A percentile compares a stretch with the other conserved stretches of the same genome.
These are phyloP conservation scores for Anthostomella pinea DNA, from an alignment of 2,329 filamentous ascomycete species.

Conservation along the genomic window DNA sequence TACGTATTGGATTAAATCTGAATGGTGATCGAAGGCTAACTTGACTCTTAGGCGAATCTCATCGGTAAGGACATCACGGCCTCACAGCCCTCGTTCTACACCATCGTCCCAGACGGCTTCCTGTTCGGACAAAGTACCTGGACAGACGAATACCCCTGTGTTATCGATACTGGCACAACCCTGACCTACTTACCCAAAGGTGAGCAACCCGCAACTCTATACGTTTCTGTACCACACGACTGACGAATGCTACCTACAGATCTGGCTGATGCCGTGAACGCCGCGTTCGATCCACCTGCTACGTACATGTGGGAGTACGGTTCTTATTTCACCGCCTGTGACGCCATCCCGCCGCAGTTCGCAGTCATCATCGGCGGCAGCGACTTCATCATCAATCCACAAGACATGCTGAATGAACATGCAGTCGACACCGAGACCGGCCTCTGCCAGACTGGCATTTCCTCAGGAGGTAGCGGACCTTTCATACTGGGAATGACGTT, in stretches of 20 bases:
- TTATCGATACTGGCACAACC: constrained; percentile 52
- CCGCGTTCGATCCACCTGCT: constrained; percentile 44
- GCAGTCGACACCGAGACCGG: constrained; percentile 43
- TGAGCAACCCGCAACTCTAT: constrained; percentile 33
- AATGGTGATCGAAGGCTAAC: too few relatives aligned
- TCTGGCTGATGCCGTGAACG: constrained; percentile 47
- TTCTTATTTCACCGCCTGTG: constrained; percentile 47
- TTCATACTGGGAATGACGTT: constrained; percentile 15
- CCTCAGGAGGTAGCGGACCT: constrained; percentile 15
- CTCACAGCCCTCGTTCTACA: constrained; percentile 51
- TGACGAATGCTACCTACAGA: constrained; percentile 29
- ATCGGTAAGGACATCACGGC: constrained; percentile 33
- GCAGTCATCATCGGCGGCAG: constrained; percentile 43
- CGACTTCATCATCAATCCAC: constrained; percentile 46
- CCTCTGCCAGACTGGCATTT: constrained; percentile 47
- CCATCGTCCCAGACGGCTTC: constrained; percentile 49
- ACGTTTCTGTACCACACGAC: neutral
- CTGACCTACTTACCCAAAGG: constrained; percentile 49
- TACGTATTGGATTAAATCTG: constrained; percentile 26
- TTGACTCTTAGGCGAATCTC: constrained; percentile 45
- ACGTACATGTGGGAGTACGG: constrained; percentile 46
- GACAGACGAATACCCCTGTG: constrained; percentile 44
- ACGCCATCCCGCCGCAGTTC: constrained; percentile 44
- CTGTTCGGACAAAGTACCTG: constrained; percentile 42
- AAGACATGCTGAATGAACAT: constrained; percentile 45